These are phyloP conservation scores for Populus alba DNA, from an alignment of 345 rosid genomes.

Conservation along the genomic window DNA sequence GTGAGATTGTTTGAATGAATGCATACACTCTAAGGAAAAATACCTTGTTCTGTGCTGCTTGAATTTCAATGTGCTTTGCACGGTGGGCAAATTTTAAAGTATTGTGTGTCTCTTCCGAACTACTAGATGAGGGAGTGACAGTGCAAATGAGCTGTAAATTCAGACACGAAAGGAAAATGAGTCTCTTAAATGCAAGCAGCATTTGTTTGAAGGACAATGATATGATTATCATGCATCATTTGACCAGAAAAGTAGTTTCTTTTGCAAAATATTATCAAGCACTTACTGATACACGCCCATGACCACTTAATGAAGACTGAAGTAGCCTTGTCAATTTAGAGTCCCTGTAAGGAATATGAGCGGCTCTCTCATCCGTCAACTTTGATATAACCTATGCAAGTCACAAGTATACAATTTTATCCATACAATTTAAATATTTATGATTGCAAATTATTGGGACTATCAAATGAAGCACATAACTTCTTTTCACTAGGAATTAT, in stretches of 20 bases:
- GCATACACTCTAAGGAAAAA: background rate
- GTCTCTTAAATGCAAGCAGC: background rate
- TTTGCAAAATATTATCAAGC: conserved; percentile 4
- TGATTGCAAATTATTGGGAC: background rate
- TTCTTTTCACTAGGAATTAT: background rate
- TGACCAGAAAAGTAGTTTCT: background rate
- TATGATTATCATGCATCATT: background rate
- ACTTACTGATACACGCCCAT: conserved; percentile 98
- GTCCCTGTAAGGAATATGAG: conserved; percentile 97
- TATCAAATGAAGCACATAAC: background rate
- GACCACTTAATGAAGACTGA: conserved; percentile 96
- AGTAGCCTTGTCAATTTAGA: conserved; percentile 96
- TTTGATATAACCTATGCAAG: conserved; percentile 83
- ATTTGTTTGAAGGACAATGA: background rate
- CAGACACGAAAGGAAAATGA: conserved; percentile 18
- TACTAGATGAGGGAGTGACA: conserved; percentile 95
- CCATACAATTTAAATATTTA: background rate
- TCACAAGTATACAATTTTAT: conserved; percentile 19
- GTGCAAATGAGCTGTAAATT: conserved; percentile 92
- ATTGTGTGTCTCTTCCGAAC: conserved; percentile 95
- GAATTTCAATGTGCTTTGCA: conserved; percentile 97
- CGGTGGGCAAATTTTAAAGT: conserved; percentile 99
- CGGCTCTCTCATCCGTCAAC: conserved; percentile 83
- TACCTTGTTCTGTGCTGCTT: conserved; percentile 93
- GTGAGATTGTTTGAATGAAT: conserved; percentile 1